These are phyloP conservation scores for button mushroom (Agaricus bisporus) DNA, from an alignment of 768 basidiomycete species.

Conservation along the genomic window DNA sequence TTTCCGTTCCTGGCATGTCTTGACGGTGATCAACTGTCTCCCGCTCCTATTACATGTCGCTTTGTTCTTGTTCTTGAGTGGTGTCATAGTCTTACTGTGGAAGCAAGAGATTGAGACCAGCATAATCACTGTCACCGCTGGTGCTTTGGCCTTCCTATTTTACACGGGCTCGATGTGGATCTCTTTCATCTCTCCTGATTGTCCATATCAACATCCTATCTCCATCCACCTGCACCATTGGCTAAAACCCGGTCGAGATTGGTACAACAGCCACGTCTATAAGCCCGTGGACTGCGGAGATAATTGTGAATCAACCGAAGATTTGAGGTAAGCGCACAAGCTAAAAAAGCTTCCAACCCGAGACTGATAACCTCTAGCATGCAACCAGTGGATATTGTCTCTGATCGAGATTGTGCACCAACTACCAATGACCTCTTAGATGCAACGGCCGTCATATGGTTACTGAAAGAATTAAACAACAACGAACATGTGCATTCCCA, in stretches of 20 bases:
- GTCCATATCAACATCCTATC: conserved; percentile 36
- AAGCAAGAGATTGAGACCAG: conserved; percentile 27
- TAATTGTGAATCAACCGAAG: neutral
- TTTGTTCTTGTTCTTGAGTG: conserved; percentile 36
- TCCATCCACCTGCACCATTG: conserved; percentile 26
- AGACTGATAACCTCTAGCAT: neutral
- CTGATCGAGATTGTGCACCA: neutral
- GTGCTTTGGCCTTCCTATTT: conserved; percentile 28
- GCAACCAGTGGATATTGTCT: neutral
- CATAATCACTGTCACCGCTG: conserved; percentile 27
- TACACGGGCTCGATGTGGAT: conserved; percentile 33
- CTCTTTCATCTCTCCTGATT: conserved; percentile 32
- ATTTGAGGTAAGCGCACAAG: neutral
- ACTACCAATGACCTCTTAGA: conserved; percentile 28
- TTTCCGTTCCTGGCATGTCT: conserved; percentile 32
- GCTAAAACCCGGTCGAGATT: conserved; percentile 3
- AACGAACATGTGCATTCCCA: conserved; percentile 19
- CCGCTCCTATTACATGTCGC: conserved; percentile 35
- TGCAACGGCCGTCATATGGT: conserved; percentile 31
- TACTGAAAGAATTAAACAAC: conserved; percentile 29
- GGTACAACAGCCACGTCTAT: neutral
- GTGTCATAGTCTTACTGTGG: conserved; percentile 35
- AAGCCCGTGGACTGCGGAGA: neutral
- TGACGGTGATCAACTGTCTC: conserved; percentile 30
- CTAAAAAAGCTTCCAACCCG: neutral